Evolutionary conservation across 345 rosid genomes (phyloP).

Genomic region (Camelina hispida): DNA sequence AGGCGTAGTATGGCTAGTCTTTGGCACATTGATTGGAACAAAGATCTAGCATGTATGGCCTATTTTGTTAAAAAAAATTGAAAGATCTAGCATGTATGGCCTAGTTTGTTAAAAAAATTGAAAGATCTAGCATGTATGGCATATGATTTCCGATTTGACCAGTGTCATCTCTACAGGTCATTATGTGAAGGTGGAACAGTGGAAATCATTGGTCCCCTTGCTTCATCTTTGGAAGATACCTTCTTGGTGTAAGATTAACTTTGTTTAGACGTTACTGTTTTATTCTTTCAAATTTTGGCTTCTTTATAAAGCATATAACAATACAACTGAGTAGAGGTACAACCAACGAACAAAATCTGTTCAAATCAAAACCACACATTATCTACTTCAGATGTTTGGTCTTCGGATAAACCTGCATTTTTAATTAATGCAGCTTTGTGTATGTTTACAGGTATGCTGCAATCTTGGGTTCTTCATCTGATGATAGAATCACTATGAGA

Average conservation of each 20-base stretch:
- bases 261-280: slow-evolving; percentile 6
- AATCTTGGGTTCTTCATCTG: slow-evolving; percentile 74
- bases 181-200: slow-evolving; percentile 77
- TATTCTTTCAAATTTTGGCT: slow-evolving; percentile 1
- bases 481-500: slow-evolving; percentile 53
- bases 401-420: slow-evolving; percentile 6
- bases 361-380: slow-evolving; percentile 9
- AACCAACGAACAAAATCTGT: neutral
- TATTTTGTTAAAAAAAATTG: neutral
- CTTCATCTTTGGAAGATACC: slow-evolving; percentile 83
- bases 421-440: slow-evolving; percentile 31
- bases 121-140: slow-evolving; percentile 11
- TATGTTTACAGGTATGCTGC: slow-evolving; percentile 71
- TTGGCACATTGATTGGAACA: neutral
- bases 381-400: slow-evolving; percentile 25
- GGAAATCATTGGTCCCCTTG: slow-evolving; percentile 83
- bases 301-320: neutral
- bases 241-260: slow-evolving; percentile 68
- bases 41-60: neutral
- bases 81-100: slow-evolving; percentile 2
- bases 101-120: neutral
- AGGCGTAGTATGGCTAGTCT: neutral
- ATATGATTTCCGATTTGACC: slow-evolving; percentile 12
- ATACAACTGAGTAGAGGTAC: no score
- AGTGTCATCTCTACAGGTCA: slow-evolving; percentile 53